A percentile compares a stretch with the other conserved stretches of the same genome.
Conservation (phyloP, 139 green algal genomes). For the Chlorella sp. region DNA sequence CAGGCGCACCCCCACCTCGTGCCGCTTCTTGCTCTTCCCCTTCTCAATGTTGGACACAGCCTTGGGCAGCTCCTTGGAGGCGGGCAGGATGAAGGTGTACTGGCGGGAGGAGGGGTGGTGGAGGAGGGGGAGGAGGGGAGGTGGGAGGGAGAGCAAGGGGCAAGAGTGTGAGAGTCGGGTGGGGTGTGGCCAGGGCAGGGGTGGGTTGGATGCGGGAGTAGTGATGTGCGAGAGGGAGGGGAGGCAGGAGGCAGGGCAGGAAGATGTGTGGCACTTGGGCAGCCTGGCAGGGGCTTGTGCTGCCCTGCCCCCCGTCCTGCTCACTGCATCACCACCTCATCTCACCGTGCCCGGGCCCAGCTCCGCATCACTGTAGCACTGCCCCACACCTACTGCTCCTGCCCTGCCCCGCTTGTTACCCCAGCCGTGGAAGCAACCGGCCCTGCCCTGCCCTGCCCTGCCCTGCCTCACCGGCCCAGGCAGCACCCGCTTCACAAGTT, state of each 20-base stretch:
- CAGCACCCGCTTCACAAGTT: conserved; percentile 68
- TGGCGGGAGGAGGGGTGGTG: conserved; percentile 38
- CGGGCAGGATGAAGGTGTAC: conserved; percentile 91
- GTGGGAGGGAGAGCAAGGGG: background rate
- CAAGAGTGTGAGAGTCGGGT: background rate
- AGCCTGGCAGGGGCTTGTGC: no score
- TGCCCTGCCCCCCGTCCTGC: no score
- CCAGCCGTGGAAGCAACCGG: no score
- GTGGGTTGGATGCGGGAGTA: no score
- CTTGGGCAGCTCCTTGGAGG: conserved; percentile 85
- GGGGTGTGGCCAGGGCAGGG: no score
- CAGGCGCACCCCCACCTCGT: conserved; percentile 84
- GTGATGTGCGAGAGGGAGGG: no score
- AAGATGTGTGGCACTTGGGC: no score
- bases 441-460: no score
- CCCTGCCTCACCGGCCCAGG: conserved; percentile 73
- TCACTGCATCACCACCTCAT: no score
- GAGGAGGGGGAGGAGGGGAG: background rate
- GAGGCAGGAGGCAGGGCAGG: no score
- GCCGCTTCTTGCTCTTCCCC: conserved; percentile 60
- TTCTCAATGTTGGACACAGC: conserved; percentile 50
- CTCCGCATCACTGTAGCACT: background rate
- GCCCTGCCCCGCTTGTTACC: background rate
- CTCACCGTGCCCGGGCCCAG: no score
- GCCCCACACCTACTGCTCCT: background rate